Evolutionary conservation across 2,329 filamentous ascomycete genomes (phyloP).

Genomic region (Sporothrix phasma): DNA sequence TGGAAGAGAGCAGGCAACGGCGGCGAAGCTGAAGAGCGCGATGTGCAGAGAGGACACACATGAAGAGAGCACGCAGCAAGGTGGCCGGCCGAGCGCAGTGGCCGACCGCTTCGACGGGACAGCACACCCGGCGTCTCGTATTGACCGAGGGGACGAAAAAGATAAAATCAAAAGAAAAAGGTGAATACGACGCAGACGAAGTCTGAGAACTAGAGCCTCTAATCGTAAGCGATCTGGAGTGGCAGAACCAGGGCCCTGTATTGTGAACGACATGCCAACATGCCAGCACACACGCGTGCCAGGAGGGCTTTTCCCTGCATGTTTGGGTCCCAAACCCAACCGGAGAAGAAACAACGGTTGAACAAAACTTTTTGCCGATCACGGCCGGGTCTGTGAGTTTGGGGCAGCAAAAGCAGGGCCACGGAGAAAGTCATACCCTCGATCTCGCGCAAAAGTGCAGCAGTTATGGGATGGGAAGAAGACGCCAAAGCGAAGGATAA

Average conservation of each 20-base stretch:
- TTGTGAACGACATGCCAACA: slow-evolving; percentile 8
- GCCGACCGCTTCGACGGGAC: background rate
- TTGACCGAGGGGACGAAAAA: background rate
- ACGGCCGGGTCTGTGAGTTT: background rate
- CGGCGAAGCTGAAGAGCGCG: background rate
- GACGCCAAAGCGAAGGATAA: too few species aligned
- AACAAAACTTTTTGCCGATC: background rate
- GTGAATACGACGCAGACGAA: background rate
- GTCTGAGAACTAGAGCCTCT: background rate
- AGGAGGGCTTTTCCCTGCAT: background rate
- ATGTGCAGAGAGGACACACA: background rate
- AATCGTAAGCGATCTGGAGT: too few species aligned
- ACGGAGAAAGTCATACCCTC: too few species aligned
- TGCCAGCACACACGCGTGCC: background rate
- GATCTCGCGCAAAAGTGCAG: too few species aligned
- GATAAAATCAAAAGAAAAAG: background rate
- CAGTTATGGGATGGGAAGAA: too few species aligned
- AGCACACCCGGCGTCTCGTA: background rate
- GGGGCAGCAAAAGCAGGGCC: too few species aligned
- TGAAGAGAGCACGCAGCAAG: background rate
- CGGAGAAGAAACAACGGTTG: background rate
- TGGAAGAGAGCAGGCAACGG: background rate
- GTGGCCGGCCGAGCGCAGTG: background rate
- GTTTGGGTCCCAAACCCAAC: too few species aligned
- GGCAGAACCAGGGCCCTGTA: background rate